Evolutionary conservation across 1,284 basidiomycete species (phyloP).

Genomic region (Rhodotorula sp.): DNA sequence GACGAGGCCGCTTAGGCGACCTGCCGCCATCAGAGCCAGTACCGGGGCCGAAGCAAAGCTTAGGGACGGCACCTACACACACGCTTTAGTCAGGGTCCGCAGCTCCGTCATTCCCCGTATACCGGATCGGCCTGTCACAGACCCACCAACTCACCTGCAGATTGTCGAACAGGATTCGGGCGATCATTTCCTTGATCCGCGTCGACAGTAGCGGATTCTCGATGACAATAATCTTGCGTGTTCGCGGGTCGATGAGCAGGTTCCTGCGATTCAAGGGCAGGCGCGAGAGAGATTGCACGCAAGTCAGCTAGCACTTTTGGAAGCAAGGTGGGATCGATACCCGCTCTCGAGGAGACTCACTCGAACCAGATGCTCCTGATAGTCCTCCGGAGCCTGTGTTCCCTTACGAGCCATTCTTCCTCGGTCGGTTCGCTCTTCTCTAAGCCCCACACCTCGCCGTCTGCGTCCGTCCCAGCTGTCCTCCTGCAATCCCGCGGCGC

Average conservation of each 20-base stretch:
- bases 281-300: neutral
- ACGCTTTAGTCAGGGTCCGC: neutral
- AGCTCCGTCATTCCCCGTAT: neutral
- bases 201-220: slow-evolving; percentile 85
- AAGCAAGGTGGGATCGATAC: neutral
- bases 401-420: slow-evolving; percentile 43
- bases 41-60: slow-evolving; percentile 87
- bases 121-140: neutral
- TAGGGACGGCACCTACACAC: slow-evolving; percentile 74
- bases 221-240: slow-evolving; percentile 84
- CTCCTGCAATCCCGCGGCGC: slow-evolving; percentile 65
- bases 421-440: slow-evolving; percentile 30
- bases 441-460: slow-evolving; percentile 20
- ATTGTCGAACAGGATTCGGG: slow-evolving; percentile 83
- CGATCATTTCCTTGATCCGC: slow-evolving; percentile 81
- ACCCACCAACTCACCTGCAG: slow-evolving; percentile 70
- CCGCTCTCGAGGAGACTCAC: slow-evolving; percentile 56
- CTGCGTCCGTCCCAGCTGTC: neutral
- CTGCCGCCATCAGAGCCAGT: slow-evolving; percentile 76
- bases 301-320: neutral
- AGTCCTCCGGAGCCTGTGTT: slow-evolving; percentile 64
- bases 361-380: slow-evolving; percentile 77
- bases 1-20: slow-evolving; percentile 86
- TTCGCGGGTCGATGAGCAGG: slow-evolving; percentile 86
- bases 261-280: slow-evolving; percentile 57